Base-by-base conservation (phyloP, 495 filamentous ascomycete species). In the Alectoria sarmentosa region DNA sequence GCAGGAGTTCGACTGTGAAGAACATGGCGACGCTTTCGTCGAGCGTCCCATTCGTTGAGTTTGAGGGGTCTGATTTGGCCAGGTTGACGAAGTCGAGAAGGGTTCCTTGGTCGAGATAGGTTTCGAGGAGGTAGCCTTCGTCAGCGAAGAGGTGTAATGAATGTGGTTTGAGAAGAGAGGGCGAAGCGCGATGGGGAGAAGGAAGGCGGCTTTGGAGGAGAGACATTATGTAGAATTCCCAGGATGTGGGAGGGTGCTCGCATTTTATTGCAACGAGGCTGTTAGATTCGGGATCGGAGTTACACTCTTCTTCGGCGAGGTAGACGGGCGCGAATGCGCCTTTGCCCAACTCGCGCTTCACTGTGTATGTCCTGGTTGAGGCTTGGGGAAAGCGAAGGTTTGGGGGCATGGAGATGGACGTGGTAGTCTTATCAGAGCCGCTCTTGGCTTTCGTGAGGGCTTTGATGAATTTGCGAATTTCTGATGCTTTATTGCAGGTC, bases 171-270 rank as follows among this genome's bases (percentile, higher is more conserved):
- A 96, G 83, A 58, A 98, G 79, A 48, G 88, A 92, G 0, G 89
- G 86, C 2, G 83, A 78, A 0, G 88, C 86, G 4, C 92, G 87
- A 63, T 82, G 74, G 19, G 82, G 81, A 15, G 84, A 78, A 0
- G 83, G 85, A 1, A 98, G 79, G 9, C 94, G 89, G 1, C 83
- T 78, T 60, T 91, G 86, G 3, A 90, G 84, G 34, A 89, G 84
- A 2, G 88, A 87, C 78, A 97, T 93, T 76, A 98, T 95, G 74
- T 96, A 89, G 73, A 97, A 98, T 71, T 98, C 94, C 94, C 95
- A 98, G 1, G 90, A 77, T 19, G 84, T 87, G 0, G 92, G 90
- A 6, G 92, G 91, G 58, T 88, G 84, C 73, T 98, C 94, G 82
- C 96, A 88, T 74, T 98, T 98, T 66, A 98, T 78, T 2, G 94